Conservation (phyloP, 2,329 filamentous ascomycete genomes). For the Aureobasidium vineae region DNA sequence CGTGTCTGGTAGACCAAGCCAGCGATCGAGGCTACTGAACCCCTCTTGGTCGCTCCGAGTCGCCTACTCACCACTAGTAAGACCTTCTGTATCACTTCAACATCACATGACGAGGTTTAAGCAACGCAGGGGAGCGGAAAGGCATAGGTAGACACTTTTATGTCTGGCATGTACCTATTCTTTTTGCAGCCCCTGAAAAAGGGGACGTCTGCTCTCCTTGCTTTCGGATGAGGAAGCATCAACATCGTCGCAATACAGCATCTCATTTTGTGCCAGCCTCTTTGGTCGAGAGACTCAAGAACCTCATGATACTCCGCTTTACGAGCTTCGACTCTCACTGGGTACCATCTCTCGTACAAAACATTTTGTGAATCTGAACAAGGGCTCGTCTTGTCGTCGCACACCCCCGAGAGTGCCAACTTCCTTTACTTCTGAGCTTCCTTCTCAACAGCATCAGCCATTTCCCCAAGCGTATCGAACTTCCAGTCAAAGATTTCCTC, state of each 20-base stretch:
- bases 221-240: no score
- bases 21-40: no score
- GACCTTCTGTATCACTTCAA: no score
- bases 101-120: no score
- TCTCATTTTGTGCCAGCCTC: background rate
- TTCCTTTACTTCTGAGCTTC: background rate
- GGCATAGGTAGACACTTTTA: no score
- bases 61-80: no score
- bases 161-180: no score
- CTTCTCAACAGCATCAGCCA: conserved; percentile 58
- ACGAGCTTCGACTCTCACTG: background rate
- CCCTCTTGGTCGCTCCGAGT: no score
- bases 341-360: background rate
- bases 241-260: background rate
- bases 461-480: conserved; percentile 58
- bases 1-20: no score
- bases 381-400: background rate
- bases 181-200: no score
- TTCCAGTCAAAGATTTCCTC: conserved; percentile 53
- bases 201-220: no score
- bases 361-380: background rate
- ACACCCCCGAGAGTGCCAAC: background rate
- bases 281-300: background rate
- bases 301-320: background rate
- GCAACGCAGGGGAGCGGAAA: no score